Conservation (phyloP, 1,284 basidiomycete species). For the Apiotrichum mycotoxinovorans region DNA sequence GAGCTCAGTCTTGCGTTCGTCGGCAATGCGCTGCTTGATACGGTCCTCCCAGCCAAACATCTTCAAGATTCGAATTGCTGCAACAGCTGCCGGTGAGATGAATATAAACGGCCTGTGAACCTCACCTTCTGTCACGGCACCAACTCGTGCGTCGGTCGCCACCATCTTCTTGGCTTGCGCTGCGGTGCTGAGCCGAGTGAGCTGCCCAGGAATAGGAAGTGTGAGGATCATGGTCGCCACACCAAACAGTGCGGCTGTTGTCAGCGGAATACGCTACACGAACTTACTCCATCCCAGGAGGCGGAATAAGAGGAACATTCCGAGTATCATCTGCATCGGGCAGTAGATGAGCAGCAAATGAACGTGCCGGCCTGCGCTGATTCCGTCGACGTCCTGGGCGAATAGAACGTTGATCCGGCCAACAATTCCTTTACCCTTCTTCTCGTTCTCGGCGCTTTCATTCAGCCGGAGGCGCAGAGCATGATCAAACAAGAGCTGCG, state of each 20-base stretch:
- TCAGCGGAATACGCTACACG: slow-evolving; percentile 40
- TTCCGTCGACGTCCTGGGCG: slow-evolving; percentile 44
- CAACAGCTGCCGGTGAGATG: slow-evolving; percentile 11
- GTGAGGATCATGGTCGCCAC: slow-evolving; percentile 55
- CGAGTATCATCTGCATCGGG: slow-evolving; percentile 43
- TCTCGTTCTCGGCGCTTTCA: slow-evolving; percentile 17
- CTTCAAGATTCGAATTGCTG: slow-evolving; percentile 58
- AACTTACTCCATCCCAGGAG: slow-evolving; percentile 46
- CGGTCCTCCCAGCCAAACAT: slow-evolving; percentile 66
- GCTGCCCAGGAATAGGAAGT: slow-evolving; percentile 56
- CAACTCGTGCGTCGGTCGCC: slow-evolving; percentile 56
- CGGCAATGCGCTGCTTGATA: slow-evolving; percentile 56
- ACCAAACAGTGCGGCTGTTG: slow-evolving; percentile 55
- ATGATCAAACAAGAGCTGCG: slow-evolving; percentile 68
- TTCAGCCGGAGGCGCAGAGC: slow-evolving; percentile 63
- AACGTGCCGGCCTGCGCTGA: slow-evolving; percentile 44
- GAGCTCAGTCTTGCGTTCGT: slow-evolving; percentile 60
- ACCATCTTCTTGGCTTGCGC: slow-evolving; percentile 40
- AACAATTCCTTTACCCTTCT: slow-evolving; percentile 49
- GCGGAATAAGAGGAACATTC: slow-evolving; percentile 38
- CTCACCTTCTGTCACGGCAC: slow-evolving; percentile 53
- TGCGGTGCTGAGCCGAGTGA: slow-evolving; percentile 39
- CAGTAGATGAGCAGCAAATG: slow-evolving; percentile 39
- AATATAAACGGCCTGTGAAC: no score
- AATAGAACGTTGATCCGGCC: slow-evolving; percentile 61